Evolutionary conservation across 2,329 filamentous ascomycete species (phyloP).

Genomic region (Trichoderma sp.): DNA sequence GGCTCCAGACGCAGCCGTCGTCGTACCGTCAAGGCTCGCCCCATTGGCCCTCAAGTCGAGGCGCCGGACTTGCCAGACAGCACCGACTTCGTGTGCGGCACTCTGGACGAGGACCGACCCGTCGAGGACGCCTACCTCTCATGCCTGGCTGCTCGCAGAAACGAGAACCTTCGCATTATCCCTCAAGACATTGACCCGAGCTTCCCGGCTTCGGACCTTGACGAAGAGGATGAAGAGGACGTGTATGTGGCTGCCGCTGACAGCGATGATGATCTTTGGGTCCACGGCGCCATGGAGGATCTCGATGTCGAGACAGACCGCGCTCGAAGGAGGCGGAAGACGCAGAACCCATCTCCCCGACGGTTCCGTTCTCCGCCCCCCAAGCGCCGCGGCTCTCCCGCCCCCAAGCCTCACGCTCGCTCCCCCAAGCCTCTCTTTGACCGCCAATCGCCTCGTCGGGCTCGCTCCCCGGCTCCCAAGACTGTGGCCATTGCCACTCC

Average conservation of each 20-base stretch:
- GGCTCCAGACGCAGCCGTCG: slow-evolving; percentile 41
- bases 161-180: slow-evolving; percentile 74
- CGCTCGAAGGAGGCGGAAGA: slow-evolving; percentile 48
- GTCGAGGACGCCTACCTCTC: slow-evolving; percentile 92
- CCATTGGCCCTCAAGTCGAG: slow-evolving; percentile 37
- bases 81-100: slow-evolving; percentile 98
- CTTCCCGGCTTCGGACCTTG: slow-evolving; percentile 90
- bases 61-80: slow-evolving; percentile 90
- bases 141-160: slow-evolving; percentile 75
- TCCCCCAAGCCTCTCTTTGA: slow-evolving; percentile 57
- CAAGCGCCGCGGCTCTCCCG: slow-evolving; percentile 34
- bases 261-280: slow-evolving; percentile 66
- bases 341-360: slow-evolving; percentile 44
- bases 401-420: slow-evolving; percentile 46
- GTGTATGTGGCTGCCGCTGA: slow-evolving; percentile 58
- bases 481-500: slow-evolving; percentile 34
- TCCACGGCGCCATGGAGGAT: slow-evolving; percentile 70
- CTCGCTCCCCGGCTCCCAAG: slow-evolving; percentile 66
- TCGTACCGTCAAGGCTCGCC: slow-evolving; percentile 28
- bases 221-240: slow-evolving; percentile 77
- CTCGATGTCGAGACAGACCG: slow-evolving; percentile 57
- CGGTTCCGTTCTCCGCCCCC: slow-evolving; percentile 44
- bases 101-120: slow-evolving; percentile 89
- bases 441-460: slow-evolving; percentile 65
- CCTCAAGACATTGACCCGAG: slow-evolving; percentile 98